Percentiles rank a stretch among this genome's conserved stretches.
Conservation (phyloP, 2,329 filamentous ascomycete genomes). For the Aspergillus puulaauensis region DNA sequence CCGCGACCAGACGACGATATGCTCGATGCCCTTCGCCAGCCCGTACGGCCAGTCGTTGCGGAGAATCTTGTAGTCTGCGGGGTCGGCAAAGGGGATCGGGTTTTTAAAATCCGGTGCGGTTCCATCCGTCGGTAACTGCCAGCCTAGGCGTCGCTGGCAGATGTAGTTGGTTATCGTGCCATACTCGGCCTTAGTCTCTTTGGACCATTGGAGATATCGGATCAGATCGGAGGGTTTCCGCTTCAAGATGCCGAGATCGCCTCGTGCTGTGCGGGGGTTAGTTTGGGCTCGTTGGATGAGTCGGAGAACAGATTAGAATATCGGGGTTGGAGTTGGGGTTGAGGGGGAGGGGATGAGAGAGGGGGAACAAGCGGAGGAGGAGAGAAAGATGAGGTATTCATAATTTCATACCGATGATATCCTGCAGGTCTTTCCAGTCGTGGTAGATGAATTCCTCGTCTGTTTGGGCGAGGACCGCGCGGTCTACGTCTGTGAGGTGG, state of each 20-base stretch:
- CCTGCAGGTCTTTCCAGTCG: conserved; percentile 53
- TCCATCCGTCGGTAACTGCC: conserved; percentile 39
- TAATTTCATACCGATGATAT: conserved; percentile 56
- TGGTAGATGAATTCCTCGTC: conserved; percentile 54
- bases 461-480: conserved; percentile 48
- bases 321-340: background rate
- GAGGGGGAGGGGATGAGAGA: conserved; percentile 1
- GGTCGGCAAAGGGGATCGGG: conserved; percentile 53
- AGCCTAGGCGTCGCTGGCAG: conserved; percentile 54
- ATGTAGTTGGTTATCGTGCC: conserved; percentile 59
- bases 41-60: conserved; percentile 67
- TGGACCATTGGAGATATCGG: conserved; percentile 61
- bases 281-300: background rate
- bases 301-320: background rate
- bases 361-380: background rate
- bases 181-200: conserved; percentile 54
- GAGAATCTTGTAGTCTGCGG: conserved; percentile 56
- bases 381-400: conserved; percentile 11
- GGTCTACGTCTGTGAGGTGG: conserved; percentile 51
- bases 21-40: conserved; percentile 52
- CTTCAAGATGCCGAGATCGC: conserved; percentile 57
- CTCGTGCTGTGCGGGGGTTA: conserved; percentile 34
- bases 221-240: conserved; percentile 59
- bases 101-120: conserved; percentile 38
- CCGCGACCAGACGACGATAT: conserved; percentile 60